Percentiles rank a stretch among this genome's conserved stretches.
phyloP scores from a whole-genome alignment of 1,284 basidiomycete genomes.

The Ganoderma boninense region DNA sequence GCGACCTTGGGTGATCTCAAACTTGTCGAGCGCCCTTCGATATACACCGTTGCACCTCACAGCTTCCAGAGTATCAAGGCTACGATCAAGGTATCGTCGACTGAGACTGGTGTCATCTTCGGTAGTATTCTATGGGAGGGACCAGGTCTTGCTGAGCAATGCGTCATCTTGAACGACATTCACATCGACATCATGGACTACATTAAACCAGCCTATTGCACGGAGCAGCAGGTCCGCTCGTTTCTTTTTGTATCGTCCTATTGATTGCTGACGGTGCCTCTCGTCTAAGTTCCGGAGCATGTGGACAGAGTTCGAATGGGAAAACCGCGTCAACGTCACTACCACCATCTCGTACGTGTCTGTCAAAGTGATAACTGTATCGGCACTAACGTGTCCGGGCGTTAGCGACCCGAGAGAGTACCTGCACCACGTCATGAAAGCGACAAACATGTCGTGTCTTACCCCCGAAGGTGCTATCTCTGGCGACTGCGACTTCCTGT shows the following conservation, averaged over 20 bases:
- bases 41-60: conserved; percentile 94
- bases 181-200: conserved; percentile 99
- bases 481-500: conserved; percentile 94
- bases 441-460: conserved; percentile 96
- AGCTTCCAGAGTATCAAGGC: conserved; percentile 99
- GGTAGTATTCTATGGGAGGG: conserved; percentile 98
- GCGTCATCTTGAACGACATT: conserved; percentile 95
- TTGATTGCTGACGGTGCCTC: conserved; percentile 16
- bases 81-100: conserved; percentile 98
- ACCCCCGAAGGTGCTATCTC: conserved; percentile 92
- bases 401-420: conserved; percentile 81
- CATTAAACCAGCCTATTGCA: conserved; percentile 97
- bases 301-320: conserved; percentile 99
- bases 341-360: conserved; percentile 76
- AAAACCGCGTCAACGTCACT: conserved; percentile 95
- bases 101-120: conserved; percentile 98
- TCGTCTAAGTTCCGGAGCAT: conserved; percentile 85
- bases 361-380: conserved; percentile 7
- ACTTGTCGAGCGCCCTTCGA: conserved; percentile 93
- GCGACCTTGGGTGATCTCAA: conserved; percentile 98
- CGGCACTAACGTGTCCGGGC: conserved; percentile 20
- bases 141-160: conserved; percentile 86
- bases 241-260: background rate
- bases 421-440: conserved; percentile 90
- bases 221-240: conserved; percentile 86